Evolutionary conservation across 192 early-diverging fungal species (phyloP), one percentile per base, ranked within the genome.

Genomic region (Gonapodya sp.): DNA sequence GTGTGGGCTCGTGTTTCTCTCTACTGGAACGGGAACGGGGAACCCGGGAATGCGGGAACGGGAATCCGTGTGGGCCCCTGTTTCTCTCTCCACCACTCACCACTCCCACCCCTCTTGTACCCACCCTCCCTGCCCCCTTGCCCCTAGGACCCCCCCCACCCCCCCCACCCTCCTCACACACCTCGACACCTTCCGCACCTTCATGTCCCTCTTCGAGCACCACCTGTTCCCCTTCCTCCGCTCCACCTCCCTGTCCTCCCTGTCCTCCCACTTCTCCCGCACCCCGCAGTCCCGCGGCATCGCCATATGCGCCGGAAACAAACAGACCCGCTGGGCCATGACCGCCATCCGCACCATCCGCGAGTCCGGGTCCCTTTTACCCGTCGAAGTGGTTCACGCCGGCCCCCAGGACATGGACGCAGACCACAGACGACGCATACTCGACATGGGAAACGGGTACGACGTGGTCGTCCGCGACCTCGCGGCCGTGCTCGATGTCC

Each of bases 401-500:
- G 46, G 46, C 46, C 8, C 46, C 24, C 8, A 24, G 46, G 46
- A 64, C 24, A 8, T 64, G 46, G 24, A 24, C 46, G 8, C 46
- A 16, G 46, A 8, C 46, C 8, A 64, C 46, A 8, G 46, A 24
- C 46, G 24, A 64, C 46, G 46, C 46, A 64, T 64, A 16, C 46
- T 64, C 8, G 46, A 24, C 24, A 16, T 64, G 24, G 46, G 46
- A 64, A 64, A 64, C 46, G 46, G 46, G 8, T 64, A 64, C 46
- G 46, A 64, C 46, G 46, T 77, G 18, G 31, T 31, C 8, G 2
- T 34, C 31, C 75, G 75, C 18, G 82, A 85, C 33, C 81, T 89
- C 18, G 78, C 86, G 1, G 78, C 86, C 24, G 37, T 81, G 2
- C 78, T 90, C 33, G 79, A 86, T 64, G 83, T 89, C 36, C 80